Evolutionary conservation across 768 basidiomycete genomes (phyloP).

Genomic region (Hericium alpestre): DNA sequence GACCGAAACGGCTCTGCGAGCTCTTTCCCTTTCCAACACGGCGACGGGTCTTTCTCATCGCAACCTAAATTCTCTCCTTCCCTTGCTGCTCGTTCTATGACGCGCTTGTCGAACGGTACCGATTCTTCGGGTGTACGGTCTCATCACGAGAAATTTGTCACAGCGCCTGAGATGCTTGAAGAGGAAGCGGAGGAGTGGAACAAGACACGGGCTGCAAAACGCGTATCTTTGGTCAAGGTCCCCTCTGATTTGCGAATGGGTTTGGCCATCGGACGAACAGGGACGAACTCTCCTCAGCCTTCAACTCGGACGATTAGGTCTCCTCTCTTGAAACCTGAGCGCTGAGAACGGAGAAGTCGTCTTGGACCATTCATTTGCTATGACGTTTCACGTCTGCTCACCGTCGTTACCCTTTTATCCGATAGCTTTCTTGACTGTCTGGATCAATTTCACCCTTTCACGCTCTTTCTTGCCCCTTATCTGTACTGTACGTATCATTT

Average conservation of each 20-base stretch:
- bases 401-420: too few relatives aligned
- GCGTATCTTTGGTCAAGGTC: slow-evolving; percentile 70
- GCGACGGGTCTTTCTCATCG: neutral
- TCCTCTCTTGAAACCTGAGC: neutral
- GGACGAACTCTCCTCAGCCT: neutral
- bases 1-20: neutral
- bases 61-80: neutral
- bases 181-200: slow-evolving; percentile 87
- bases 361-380: too few relatives aligned
- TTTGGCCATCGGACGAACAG: slow-evolving; percentile 13
- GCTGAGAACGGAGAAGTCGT: too few relatives aligned
- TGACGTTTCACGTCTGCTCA: too few relatives aligned
- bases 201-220: slow-evolving; percentile 73
- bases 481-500: neutral
- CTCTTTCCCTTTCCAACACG: neutral
- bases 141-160: slow-evolving; percentile 36
- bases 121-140: neutral
- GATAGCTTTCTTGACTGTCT: neutral
- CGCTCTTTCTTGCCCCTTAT: neutral
- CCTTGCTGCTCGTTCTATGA: neutral
- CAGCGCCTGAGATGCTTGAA: slow-evolving; percentile 34
- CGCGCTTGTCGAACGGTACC: neutral
- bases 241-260: slow-evolving; percentile 42
- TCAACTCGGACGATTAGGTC: neutral
- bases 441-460: neutral